These are phyloP conservation scores for Pulicaria dysenterica DNA, from an alignment of 129 eudicot species.

Conservation along the genomic window DNA sequence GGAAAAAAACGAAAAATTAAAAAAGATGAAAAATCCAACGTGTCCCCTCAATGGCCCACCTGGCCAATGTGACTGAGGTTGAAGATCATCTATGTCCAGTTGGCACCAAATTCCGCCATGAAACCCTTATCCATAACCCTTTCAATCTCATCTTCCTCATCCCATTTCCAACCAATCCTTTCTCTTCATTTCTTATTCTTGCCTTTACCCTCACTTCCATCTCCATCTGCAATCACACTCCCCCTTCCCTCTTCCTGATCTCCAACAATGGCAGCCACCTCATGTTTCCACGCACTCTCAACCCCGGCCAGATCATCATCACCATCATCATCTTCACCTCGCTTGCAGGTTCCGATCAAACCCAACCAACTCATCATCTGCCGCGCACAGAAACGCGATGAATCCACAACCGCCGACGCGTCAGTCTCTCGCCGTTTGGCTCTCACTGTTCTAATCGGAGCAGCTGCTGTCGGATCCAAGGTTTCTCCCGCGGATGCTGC, in stretches of 20 bases:
- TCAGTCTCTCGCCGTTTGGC: slow-evolving; percentile 77
- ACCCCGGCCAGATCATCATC: slow-evolving; percentile 44
- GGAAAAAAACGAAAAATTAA: too few relatives aligned
- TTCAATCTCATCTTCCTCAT: slow-evolving; percentile 48
- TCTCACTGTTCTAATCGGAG: slow-evolving; percentile 83
- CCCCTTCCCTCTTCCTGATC: background rate
- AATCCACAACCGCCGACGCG: slow-evolving; percentile 22
- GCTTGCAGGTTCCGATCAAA: slow-evolving; percentile 35
- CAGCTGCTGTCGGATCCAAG: slow-evolving; percentile 89
- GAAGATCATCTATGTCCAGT: slow-evolving; percentile 34
- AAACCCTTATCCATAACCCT: slow-evolving; percentile 37
- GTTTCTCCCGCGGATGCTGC: slow-evolving; percentile 99
- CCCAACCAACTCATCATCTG: slow-evolving; percentile 56
- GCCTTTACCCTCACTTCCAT: slow-evolving; percentile 17
- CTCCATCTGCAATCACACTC: slow-evolving; percentile 18
- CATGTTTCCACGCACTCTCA: slow-evolving; percentile 75
- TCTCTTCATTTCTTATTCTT: slow-evolving; percentile 37
- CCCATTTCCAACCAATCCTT: slow-evolving; percentile 56
- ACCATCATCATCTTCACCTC: slow-evolving; percentile 20
- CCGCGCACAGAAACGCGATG: slow-evolving; percentile 75
- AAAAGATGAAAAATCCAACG: too few relatives aligned
- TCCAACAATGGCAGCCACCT: slow-evolving; percentile 77
- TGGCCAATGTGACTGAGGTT: background rate
- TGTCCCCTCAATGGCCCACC: slow-evolving; percentile 7
- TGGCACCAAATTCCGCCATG: slow-evolving; percentile 34